Percentiles rank a stretch among this genome's conserved stretches.
These are phyloP conservation scores for Glebionis coronaria DNA, from an alignment of 129 eudicot species.

Conservation along the genomic window DNA sequence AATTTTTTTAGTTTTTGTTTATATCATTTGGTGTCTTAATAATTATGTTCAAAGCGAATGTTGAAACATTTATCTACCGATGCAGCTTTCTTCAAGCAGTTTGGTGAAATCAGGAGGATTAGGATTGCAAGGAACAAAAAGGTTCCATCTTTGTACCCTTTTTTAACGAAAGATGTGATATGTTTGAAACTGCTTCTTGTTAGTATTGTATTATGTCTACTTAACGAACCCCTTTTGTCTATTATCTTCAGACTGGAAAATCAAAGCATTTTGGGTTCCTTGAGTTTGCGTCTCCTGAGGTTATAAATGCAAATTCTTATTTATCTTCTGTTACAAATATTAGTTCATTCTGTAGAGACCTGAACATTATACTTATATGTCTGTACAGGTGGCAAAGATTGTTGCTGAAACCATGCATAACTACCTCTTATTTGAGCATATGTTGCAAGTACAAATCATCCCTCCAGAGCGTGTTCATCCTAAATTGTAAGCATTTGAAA, in stretches of 20 bases:
- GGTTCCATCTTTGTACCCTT: slow-evolving; percentile 34
- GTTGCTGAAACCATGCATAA: slow-evolving; percentile 95
- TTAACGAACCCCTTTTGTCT: not conserved
- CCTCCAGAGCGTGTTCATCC: slow-evolving; percentile 89
- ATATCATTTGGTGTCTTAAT: not conserved
- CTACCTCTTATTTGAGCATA: slow-evolving; percentile 82
- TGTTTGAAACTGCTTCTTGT: not conserved
- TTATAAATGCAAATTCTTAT: slow-evolving; percentile 13
- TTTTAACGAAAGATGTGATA: not conserved
- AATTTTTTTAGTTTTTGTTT: not conserved
- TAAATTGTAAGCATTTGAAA: slow-evolving; percentile 53
- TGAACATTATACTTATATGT: not conserved
- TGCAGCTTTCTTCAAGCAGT: slow-evolving; percentile 83
- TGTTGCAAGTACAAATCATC: slow-evolving; percentile 77
- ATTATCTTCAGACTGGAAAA: slow-evolving; percentile 72
- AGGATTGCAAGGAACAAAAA: slow-evolving; percentile 74
- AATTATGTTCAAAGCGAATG: not conserved
- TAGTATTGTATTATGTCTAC: not conserved
- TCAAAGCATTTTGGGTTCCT: slow-evolving; percentile 96
- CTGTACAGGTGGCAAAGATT: slow-evolving; percentile 81
- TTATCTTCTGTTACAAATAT: not conserved
- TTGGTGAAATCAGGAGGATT: slow-evolving; percentile 73
- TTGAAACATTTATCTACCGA: not conserved
- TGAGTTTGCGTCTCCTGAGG: slow-evolving; percentile 92
- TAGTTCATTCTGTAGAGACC: not conserved